Evolutionary conservation across 495 filamentous ascomycete genomes (phyloP).

Genomic region (Bombardia bombarda): DNA sequence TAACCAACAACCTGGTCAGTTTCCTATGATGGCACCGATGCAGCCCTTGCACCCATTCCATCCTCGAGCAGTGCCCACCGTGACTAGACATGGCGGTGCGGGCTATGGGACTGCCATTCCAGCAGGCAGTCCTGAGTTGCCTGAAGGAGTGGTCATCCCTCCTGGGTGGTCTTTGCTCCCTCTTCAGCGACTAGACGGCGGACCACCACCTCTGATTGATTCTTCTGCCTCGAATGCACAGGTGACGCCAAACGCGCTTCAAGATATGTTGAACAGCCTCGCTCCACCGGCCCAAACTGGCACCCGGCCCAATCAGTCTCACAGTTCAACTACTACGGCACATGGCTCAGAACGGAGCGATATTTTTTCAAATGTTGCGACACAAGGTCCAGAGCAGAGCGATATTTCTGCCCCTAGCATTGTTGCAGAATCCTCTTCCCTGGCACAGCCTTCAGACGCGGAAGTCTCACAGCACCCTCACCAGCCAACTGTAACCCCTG

Average conservation of each 20-base stretch:
- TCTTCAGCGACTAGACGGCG: slow-evolving; percentile 49
- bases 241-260: slow-evolving; percentile 6
- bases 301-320: too few species aligned
- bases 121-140: slow-evolving; percentile 60
- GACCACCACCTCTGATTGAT: slow-evolving; percentile 12
- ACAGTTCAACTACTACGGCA: too few species aligned
- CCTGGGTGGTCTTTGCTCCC: slow-evolving; percentile 70
- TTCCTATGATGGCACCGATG: slow-evolving; percentile 4
- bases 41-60: slow-evolving; percentile 9
- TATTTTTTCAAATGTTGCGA: too few species aligned
- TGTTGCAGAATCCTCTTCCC: too few species aligned
- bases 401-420: background rate
- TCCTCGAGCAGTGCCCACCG: slow-evolving; percentile 22
- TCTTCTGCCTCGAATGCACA: slow-evolving; percentile 9
- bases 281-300: slow-evolving; percentile 3
- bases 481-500: slow-evolving; percentile 16
- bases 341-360: too few species aligned
- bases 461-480: background rate
- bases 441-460: background rate
- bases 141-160: slow-evolving; percentile 64
- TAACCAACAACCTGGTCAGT: slow-evolving; percentile 1
- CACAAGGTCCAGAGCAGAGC: too few species aligned
- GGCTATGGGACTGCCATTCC: slow-evolving; percentile 42
- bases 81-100: slow-evolving; percentile 35
- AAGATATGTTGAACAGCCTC: slow-evolving; percentile 3